Base-by-base conservation (phyloP, 768 basidiomycete species). In the Dendrothele bispora region DNA sequence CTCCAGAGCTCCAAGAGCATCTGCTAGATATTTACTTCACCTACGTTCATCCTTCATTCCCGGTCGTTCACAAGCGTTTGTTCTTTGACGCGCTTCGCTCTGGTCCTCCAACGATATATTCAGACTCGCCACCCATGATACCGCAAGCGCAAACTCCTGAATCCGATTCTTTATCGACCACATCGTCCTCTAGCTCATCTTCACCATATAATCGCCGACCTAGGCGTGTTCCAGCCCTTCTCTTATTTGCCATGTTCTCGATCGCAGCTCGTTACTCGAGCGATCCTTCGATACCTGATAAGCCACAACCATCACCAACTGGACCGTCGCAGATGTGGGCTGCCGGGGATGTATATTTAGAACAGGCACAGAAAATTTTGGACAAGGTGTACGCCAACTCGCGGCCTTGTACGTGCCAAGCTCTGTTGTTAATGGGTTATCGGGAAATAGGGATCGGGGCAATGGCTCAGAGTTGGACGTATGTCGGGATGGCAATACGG, bases 381-480 rank as follows among this genome's bases (percentile, higher is more conserved):
- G 81, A 88, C 62, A 67, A 68, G 32, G 74, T 80, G 2, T 90
- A 89, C 55, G 81, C 86, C 1, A 78, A 78, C n/a, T 85, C 86
- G 4, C 78, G 82, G 15, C 76, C 88, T 5, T 79, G 82, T 10
- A 92, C 88, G 0, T 84, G 84, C 39, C 90, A 92, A 60, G 83
- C 91, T 5, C 67, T 94, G 17, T 73, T 95, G 8, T 74, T 95
- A 8, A 77, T 93, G 68, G 86, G 86, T 6, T 93, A 88, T 60
- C 77, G 91, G 7, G 91, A 95, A 65, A 78, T 91, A 34, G 92
- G 92, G 3, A 88, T 92, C 49, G 92, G 89, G 37, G 82, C 88
- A 15, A 95, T 93, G 91, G 85, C 86, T 7, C 82, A 86, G 63
- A 85, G 88, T 26, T 95, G 91, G 92, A 77, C 83, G 8, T 91